These are phyloP conservation scores for Primulina eburnea DNA, from an alignment of 257 asterid genomes.

Conservation along the genomic window DNA sequence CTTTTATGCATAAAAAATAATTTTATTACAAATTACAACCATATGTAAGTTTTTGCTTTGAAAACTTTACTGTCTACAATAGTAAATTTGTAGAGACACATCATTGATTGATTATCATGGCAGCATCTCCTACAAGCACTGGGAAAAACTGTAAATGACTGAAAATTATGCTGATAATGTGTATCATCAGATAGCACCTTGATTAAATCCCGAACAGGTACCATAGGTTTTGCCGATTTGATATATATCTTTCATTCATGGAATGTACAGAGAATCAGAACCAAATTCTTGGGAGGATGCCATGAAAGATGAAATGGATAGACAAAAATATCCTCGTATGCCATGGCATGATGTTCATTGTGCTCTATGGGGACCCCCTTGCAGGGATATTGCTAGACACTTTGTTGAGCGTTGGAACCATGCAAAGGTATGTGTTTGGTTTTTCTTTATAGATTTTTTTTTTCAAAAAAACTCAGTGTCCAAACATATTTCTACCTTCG, in stretches of 20 bases:
- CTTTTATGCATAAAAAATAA: not conserved
- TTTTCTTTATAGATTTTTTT: conserved; percentile 10
- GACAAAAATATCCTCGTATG: conserved; percentile 88
- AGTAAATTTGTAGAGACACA: not conserved
- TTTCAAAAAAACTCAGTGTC: conserved; percentile 20
- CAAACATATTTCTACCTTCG: conserved; percentile 28
- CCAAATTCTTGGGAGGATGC: conserved; percentile 98
- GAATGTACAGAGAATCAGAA: conserved; percentile 74
- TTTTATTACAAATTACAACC: not conserved
- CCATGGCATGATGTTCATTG: conserved; percentile 99
- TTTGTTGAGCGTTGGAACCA: conserved; percentile 98
- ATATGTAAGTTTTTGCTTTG: not conserved
- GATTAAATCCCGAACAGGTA: conserved; percentile 1
- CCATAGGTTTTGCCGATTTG: not conserved
- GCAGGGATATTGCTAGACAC: conserved; percentile 94
- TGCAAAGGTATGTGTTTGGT: conserved; percentile 64
- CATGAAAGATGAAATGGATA: conserved; percentile 79
- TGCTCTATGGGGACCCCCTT: conserved; percentile 96
- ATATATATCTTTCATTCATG: conserved; percentile 8
- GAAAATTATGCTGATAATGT: not conserved
- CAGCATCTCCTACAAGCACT: conserved; percentile 6
- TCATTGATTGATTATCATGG: not conserved
- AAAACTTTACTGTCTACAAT: not conserved
- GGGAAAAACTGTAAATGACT: not conserved
- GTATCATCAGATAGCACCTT: not conserved